Evolutionary conservation across 768 basidiomycete genomes (phyloP).

Genomic region (Lactifluus piperatus): DNA sequence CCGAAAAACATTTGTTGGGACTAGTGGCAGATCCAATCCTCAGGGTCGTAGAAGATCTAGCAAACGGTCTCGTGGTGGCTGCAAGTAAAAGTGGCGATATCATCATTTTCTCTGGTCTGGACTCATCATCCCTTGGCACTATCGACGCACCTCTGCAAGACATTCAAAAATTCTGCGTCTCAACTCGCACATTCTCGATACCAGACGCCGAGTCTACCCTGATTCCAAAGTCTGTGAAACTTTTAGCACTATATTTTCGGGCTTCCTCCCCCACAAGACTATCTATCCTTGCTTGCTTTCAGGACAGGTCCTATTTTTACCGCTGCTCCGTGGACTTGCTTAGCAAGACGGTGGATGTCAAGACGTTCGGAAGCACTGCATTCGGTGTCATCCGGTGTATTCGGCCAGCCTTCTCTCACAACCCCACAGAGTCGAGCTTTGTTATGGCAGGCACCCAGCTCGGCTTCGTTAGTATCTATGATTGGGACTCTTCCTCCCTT

Average conservation of each 20-base stretch:
- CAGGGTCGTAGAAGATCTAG: constrained; percentile 38
- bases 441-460: constrained; percentile 56
- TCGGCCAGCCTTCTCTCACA: constrained; percentile 39
- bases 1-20: constrained; percentile 29
- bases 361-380: constrained; percentile 43
- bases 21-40: constrained; percentile 42
- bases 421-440: constrained; percentile 36
- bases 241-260: constrained; percentile 9
- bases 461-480: constrained; percentile 56
- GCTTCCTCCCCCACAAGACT: constrained; percentile 1
- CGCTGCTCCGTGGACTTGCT: constrained; percentile 35
- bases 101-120: constrained; percentile 44
- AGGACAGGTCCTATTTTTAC: constrained; percentile 43
- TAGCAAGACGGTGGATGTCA: constrained; percentile 26
- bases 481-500: constrained; percentile 30
- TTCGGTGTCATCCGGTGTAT: constrained; percentile 45
- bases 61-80: constrained; percentile 39
- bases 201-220: not conserved
- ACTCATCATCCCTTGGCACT: constrained; percentile 16
- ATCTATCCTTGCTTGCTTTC: constrained; percentile 44
- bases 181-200: not conserved
- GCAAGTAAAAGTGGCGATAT: constrained; percentile 50
- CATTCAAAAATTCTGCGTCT: constrained; percentile 3
- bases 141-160: not conserved
- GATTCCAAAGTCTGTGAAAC: not conserved